Base-by-base conservation (phyloP, 1,139 yeast species). In the Geotrichum candidum region DNA sequence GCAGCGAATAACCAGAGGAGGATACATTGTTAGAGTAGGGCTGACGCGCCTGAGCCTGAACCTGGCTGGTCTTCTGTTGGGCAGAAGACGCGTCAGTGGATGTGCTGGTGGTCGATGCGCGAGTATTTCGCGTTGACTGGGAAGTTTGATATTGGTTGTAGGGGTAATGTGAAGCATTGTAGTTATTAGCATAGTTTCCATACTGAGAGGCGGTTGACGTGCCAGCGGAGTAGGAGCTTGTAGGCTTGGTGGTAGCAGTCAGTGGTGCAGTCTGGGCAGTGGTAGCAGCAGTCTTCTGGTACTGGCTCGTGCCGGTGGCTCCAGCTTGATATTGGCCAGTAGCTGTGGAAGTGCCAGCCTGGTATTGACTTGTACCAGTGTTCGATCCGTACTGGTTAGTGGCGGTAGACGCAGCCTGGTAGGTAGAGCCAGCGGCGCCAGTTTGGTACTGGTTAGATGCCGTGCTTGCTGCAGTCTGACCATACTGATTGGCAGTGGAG, bases 1-100 rank as follows among this genome's bases (percentile, higher is more conserved):
- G 55, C 22, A 33, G 27, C 9, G 57, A 33, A 56, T 59, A 59
- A 7, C 56, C 45, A 18, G 61, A 46, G 1, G 50, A n/a, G 5
- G 56, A 25, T 22, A 56, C 10, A 11, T 53, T 55, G 45, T n/a
- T 31, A 51, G 61, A 54, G 56, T 54, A 38, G 38, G 61, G 46
- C 13, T 58, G 56, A 35, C 56, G 53, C 35, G 54, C 46, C 54
- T 53, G 57, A 31, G 60, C 33, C 41, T 57, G 54, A 38, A n/a
- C 22, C 27, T 23, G 29, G 25, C 41, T 53, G 45, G 23, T 9
- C 45, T 45, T 57, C 25, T 53, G 56, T 46, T 53, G 56, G 11
- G 58, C 13, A 22, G n/a, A 27, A 7, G 58, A 55, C 18, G 58
- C 23, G n/a, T 31, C 22, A 15, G 58, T 13, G 29, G 22, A 38